Evolutionary conservation across 2,329 filamentous ascomycete species (phyloP), one percentile per base, ranked within the genome.

Genomic region (Thermomyces lanuginosus): DNA sequence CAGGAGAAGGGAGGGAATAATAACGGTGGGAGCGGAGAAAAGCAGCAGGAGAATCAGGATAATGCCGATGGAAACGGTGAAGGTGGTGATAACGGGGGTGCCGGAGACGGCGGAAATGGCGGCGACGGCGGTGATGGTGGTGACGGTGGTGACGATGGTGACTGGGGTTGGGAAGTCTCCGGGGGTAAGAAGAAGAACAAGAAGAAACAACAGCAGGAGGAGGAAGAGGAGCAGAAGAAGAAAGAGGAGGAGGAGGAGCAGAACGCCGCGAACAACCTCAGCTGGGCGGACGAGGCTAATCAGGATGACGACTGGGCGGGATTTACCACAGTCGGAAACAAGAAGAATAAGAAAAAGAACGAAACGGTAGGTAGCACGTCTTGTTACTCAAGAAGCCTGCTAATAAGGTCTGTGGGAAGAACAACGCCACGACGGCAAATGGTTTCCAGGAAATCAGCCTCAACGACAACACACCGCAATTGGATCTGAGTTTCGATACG

Each of bases 391-490:
- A n/a, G n/a, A n/a, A n/a, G n/a, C n/a, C n/a, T n/a, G n/a, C n/a
- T n/a, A n/a, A n/a, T n/a, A n/a, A n/a, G n/a, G n/a, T n/a, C n/a
- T n/a, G n/a, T n/a, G n/a, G n/a, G n/a, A n/a, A n/a, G n/a, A n/a
- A n/a, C n/a, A n/a, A n/a, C n/a, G n/a, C n/a, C n/a, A n/a, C n/a
- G n/a, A n/a, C 56, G 8, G 38, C 51, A 22, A 64, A 66, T 30
- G 53, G 62, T n/a, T 79, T 80, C 38, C 63, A 77, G 22, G 73
- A 80, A 15, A 70, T 82, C 37, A 76, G 70, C 40, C 50, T 81
- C 14, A 65, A 72, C 36, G 71, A 75, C 30, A 44, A 53, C 18
- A 60, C 56, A n/a, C 66, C 69, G 1, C 66, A 68, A 29, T 44
- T 71, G 4, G 66, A 72, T 34, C 43, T 71, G 8, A 64, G 58